A percentile compares a stretch with the other conserved stretches of the same genome.
phyloP scores from a whole-genome alignment of 148 eudicot species.

The Agrostemma githago region DNA sequence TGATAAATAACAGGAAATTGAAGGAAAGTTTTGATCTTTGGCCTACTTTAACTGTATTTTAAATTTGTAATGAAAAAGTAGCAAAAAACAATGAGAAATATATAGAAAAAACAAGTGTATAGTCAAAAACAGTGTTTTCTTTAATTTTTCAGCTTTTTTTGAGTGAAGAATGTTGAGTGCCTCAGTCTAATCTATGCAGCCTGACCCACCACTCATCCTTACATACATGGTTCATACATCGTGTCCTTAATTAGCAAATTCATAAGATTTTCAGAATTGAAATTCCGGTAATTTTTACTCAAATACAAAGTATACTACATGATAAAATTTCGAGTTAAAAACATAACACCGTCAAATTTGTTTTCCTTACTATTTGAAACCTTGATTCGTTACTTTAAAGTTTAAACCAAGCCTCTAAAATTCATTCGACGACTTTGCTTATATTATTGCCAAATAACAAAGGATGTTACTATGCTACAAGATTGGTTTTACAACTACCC shows the following conservation, averaged over 20 bases:
- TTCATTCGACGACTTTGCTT: not conserved
- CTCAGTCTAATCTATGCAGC: conserved; percentile 26
- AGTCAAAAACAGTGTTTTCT: not conserved
- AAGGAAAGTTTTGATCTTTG: conserved; percentile 30
- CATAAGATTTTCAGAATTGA: no score
- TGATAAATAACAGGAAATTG: conserved; percentile 19
- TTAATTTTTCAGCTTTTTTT: conserved; percentile 11
- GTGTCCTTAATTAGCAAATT: no score
- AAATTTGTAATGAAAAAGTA: conserved; percentile 13
- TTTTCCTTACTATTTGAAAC: no score
- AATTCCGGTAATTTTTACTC: no score
- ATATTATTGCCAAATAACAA: not conserved
- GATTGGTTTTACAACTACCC: conserved; percentile 10
- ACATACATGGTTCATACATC: not conserved
- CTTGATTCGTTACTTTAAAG: no score
- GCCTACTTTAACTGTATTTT: conserved; percentile 17
- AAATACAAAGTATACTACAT: no score
- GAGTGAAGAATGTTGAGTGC: conserved; percentile 28
- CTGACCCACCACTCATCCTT: conserved; percentile 18
- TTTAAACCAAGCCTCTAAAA: no score
- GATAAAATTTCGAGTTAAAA: no score
- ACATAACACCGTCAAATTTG: no score
- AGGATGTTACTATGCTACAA: conserved; percentile 8
- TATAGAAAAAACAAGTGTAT: not conserved
- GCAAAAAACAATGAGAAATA: conserved; percentile 8